Evolutionary conservation across 148 eudicot genomes (phyloP).

Genomic region (Rhododendron williamsianum): DNA sequence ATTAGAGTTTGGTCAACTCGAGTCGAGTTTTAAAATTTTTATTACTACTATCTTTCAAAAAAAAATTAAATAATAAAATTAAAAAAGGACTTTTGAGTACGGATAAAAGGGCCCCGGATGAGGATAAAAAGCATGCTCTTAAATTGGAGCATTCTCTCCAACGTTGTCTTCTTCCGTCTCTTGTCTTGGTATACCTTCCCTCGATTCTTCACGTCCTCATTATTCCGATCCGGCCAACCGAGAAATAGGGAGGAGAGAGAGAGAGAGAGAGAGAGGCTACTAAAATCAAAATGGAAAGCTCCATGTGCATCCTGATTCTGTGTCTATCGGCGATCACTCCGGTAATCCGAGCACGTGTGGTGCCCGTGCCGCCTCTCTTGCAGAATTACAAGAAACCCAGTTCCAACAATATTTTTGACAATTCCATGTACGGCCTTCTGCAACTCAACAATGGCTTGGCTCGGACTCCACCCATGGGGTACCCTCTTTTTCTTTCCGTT

Average conservation of each 20-base stretch:
- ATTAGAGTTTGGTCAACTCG: too few relatives aligned
- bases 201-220: background rate
- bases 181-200: background rate
- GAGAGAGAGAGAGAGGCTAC: background rate
- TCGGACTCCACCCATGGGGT: slow-evolving; percentile 97
- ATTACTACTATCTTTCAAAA: too few relatives aligned
- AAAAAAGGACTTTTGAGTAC: background rate
- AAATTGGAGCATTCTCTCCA: background rate
- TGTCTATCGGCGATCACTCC: slow-evolving; percentile 25
- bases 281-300: background rate
- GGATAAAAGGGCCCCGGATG: background rate
- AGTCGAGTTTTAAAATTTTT: too few relatives aligned
- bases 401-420: slow-evolving; percentile 49
- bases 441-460: slow-evolving; percentile 83
- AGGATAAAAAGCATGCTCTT: background rate
- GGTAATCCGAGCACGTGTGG: slow-evolving; percentile 25
- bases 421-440: slow-evolving; percentile 63
- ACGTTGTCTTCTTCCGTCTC: background rate
- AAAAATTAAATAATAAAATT: too few relatives aligned
- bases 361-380: slow-evolving; percentile 28
- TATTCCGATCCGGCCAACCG: background rate
- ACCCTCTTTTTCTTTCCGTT: slow-evolving; percentile 1
- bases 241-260: background rate
- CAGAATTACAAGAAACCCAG: slow-evolving; percentile 25
- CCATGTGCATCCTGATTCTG: slow-evolving; percentile 23